phyloP scores from a whole-genome alignment of 805 yeast species.

The Candida yuanshanica region DNA sequence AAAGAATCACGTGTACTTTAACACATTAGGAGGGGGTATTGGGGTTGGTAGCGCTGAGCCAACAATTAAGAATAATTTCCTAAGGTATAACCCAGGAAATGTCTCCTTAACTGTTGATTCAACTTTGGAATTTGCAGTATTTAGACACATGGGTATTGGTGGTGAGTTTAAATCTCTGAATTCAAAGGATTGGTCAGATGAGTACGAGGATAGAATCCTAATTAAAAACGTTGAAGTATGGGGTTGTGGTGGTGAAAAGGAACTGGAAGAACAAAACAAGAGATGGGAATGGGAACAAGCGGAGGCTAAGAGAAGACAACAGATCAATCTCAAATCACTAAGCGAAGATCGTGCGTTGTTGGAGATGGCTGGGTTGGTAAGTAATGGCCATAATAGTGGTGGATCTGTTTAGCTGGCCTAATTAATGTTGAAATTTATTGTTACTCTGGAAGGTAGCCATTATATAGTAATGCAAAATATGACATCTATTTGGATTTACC shows the following conservation, averaged over 20 bases:
- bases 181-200: slow-evolving; percentile 19
- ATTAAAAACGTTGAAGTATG: slow-evolving; percentile 81
- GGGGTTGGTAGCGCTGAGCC: slow-evolving; percentile 81
- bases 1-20: slow-evolving; percentile 54
- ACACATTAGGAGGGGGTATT: slow-evolving; percentile 69
- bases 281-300: slow-evolving; percentile 90
- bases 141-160: slow-evolving; percentile 61
- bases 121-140: slow-evolving; percentile 72
- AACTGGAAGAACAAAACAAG: slow-evolving; percentile 67
- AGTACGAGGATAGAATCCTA: slow-evolving; percentile 63
- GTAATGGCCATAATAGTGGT: slow-evolving; percentile 39
- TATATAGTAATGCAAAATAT: slow-evolving; percentile 3
- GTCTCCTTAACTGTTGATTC: slow-evolving; percentile 76
- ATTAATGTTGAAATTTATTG: not conserved
- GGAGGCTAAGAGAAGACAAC: slow-evolving; percentile 75
- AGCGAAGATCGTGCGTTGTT: slow-evolving; percentile 82
- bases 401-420: slow-evolving; percentile 42
- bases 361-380: slow-evolving; percentile 73
- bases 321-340: slow-evolving; percentile 55
- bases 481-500: slow-evolving; percentile 33
- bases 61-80: slow-evolving; percentile 36
- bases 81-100: slow-evolving; percentile 60
- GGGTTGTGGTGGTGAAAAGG: slow-evolving; percentile 84
- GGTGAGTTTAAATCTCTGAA: slow-evolving; percentile 40
- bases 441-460: not conserved